Evolutionary conservation across 257 asterid species (phyloP).

Genomic region (Nicotiana attenuata): DNA sequence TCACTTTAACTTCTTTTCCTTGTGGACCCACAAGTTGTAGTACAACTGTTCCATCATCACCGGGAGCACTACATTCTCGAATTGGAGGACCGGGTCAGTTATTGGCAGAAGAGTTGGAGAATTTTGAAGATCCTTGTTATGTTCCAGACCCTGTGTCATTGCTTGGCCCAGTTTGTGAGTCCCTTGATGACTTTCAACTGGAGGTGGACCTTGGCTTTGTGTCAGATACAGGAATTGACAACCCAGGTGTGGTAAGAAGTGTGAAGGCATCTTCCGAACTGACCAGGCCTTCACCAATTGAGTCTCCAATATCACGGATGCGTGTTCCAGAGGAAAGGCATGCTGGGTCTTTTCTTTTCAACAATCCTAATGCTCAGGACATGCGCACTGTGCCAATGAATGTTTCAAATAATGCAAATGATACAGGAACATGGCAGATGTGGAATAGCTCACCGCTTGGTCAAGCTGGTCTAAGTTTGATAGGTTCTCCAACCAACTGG

Average conservation of each 20-base stretch:
- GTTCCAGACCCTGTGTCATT: constrained; percentile 86
- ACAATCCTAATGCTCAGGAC: constrained; percentile 45
- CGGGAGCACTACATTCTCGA: constrained; percentile 50
- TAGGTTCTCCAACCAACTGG: constrained; percentile 72
- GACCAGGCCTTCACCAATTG: constrained; percentile 79
- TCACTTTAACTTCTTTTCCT: constrained; percentile 43
- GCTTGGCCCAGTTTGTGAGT: constrained; percentile 97
- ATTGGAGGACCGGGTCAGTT: constrained; percentile 47
- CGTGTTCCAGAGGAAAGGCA: constrained; percentile 68
- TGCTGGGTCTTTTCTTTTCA: constrained; percentile 33
- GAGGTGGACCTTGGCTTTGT: constrained; percentile 56
- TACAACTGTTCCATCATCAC: constrained; percentile 39
- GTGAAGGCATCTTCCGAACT: constrained; percentile 47
- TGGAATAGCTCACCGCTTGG: constrained; percentile 89
- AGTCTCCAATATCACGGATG: constrained; percentile 77
- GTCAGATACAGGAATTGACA: constrained; percentile 45
- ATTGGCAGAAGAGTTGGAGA: constrained; percentile 78
- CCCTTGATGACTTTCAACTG: constrained; percentile 81
- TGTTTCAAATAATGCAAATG: constrained; percentile 37
- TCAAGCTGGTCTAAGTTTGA: constrained; percentile 74
- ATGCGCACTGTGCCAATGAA: constrained; percentile 15
- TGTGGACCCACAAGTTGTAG: constrained; percentile 42
- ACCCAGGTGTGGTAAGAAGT: constrained; percentile 44
- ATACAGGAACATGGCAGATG: constrained; percentile 76
- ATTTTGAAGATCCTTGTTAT: constrained; percentile 89